Base-by-base conservation (phyloP, 2,329 filamentous ascomycete species). In the Ilyonectria mors-panacis region DNA sequence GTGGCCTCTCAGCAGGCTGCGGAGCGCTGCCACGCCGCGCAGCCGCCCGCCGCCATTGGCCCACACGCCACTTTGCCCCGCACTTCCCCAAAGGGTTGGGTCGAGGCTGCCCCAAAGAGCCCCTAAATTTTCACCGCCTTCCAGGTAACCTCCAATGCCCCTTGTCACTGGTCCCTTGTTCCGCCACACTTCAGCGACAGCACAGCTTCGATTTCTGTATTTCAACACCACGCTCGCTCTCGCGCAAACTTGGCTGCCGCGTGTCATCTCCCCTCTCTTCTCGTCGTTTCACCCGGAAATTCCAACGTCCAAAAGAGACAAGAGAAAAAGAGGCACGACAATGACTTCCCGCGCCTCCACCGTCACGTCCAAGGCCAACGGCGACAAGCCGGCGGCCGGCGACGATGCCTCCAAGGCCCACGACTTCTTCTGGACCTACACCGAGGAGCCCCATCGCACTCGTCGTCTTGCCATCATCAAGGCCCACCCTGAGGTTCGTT, bases 381-480 rank as follows among this genome's bases (percentile, higher is more conserved):
- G 71, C 65, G 69, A 72, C 44, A 73, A 66, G 57, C 67, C 66
- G 39, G 60, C 64, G 60, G 67, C 68, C 47, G 63, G 72, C n/a
- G 67, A 75, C 19, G 61, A 66, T 42, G 68, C 71, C 42, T 68
- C 75, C 23, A 70, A 77, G 55, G 78, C 83, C 64, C 77, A 83
- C 65, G 81, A 87, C 80, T 98, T 98, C 87, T 97, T 97, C 85
- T 98, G 97, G 96, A 97, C 96, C 45, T 98, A 99, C 80, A 98
- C 96, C 10, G 96, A 99, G 81, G 96, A 99, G 83, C 96, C 96
- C 69, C 96, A 99, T 82, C 90, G 94, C 74, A 96, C 95, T 35
- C 88, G 96, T 74, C 89, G 96, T 64, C 89, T 95, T 75, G 94
- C 94, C 69, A 99, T 99, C 76, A 98, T 99, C 83, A 98, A 98